Evolutionary conservation across 108 stramenopile species (phyloP), one percentile per base, ranked within the genome.

Genomic region (Bacterosira constricta): DNA sequence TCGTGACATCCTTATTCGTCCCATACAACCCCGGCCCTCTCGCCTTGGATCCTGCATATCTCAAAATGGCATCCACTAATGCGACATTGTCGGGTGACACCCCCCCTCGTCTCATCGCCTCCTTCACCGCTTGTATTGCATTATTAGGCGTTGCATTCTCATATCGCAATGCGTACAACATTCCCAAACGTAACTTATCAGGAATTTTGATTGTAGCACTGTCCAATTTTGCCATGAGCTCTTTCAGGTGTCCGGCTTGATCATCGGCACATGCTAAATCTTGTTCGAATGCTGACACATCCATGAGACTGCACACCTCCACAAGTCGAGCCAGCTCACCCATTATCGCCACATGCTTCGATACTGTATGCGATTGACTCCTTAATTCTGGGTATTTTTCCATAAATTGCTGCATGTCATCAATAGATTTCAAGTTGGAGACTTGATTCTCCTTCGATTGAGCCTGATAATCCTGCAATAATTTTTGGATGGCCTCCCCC

Each of bases 371-470:
- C 12, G 86, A 84, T 66, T 88, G 75, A 27, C 88, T 86, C 38
- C 97, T 71, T 59, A 99, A 81, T 53, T 96, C 96, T 1, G 99
- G 99, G 68, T 94, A 99, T 57, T 96, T 88, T 59, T 99, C 98
- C 90, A 99, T 95, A 66, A 99, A 99, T 9, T 75, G 66, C 71
- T 99, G 99, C 98, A 99, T 99, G 68, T 98, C 99, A 75, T 98
- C 99, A 65, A 99, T 96, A 9, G 85, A 88, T 34, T 83, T 89
- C 42, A 96, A 65, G 65, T 92, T 95, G 36, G 82, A 67, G 21
- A 91, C 75, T 25, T 44, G 25, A 79, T 97, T 91, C 27, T 90
- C 77, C 58, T 90, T 86, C 42, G 89, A 86, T 42, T 88, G 82
- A 18, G 83, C 85, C 77, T 99, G 98, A 82, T 98, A 99, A 44